Percentiles rank a stretch among this genome's conserved stretches.
Conservation (phyloP, 208 protist genomes). For the Acanthamoeba culbertsoni region DNA sequence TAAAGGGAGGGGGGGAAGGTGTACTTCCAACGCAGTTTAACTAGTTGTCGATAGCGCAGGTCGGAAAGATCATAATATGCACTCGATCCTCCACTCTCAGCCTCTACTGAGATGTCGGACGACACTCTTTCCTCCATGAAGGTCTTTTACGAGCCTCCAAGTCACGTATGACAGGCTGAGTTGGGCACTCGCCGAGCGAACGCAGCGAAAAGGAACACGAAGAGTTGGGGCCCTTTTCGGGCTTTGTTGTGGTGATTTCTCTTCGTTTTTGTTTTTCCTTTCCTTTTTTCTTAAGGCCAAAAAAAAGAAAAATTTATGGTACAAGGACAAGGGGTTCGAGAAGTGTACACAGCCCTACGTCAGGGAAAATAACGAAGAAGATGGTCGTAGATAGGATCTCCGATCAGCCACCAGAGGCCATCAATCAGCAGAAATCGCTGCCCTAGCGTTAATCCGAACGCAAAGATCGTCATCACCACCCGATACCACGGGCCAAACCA, state of each 20-base stretch:
- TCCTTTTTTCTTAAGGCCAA: too few relatives aligned
- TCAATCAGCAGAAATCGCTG: background rate
- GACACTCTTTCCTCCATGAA: background rate
- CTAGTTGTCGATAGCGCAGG: background rate
- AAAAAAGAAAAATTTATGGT: too few relatives aligned
- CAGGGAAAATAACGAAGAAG: background rate
- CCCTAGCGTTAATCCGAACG: background rate
- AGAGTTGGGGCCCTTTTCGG: too few relatives aligned
- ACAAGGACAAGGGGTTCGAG: too few relatives aligned
- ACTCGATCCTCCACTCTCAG: background rate
- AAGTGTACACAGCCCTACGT: too few relatives aligned
- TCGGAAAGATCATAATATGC: background rate
- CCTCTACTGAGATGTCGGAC: background rate
- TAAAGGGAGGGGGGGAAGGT: background rate
- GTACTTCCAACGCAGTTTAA: background rate
- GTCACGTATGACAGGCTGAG: too few relatives aligned
- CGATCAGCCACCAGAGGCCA: background rate
- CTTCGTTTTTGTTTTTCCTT: too few relatives aligned
- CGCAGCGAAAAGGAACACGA: too few relatives aligned
- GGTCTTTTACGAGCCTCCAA: too few relatives aligned
- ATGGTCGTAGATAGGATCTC: background rate
- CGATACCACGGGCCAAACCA: conserved; percentile 21
- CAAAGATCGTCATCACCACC: background rate
- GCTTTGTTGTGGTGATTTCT: too few relatives aligned
- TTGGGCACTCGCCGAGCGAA: too few relatives aligned